Evolutionary conservation across 495 filamentous ascomycete species (phyloP).

Genomic region (Collariella sp.): DNA sequence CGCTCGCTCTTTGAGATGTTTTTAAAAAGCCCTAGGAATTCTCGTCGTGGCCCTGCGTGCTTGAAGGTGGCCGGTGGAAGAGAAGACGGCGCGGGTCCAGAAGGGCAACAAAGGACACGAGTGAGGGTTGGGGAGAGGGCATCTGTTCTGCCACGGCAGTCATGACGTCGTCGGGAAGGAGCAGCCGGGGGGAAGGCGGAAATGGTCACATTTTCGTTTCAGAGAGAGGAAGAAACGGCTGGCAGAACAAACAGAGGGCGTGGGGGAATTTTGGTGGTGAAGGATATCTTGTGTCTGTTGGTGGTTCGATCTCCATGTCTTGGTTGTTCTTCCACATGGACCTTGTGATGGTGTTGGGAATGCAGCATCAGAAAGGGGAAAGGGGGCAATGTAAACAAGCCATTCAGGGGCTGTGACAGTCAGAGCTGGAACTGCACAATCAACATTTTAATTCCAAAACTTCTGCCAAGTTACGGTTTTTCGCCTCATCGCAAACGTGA

Average conservation of each 20-base stretch:
- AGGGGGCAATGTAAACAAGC: slow-evolving; percentile 7
- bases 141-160: not conserved
- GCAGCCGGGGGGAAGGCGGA: not conserved
- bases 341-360: not conserved
- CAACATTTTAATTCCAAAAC: not conserved
- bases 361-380: not conserved
- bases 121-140: not conserved
- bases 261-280: too few species aligned
- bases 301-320: too few species aligned
- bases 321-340: too few species aligned
- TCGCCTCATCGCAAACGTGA: too few species aligned
- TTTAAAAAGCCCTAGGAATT: too few species aligned
- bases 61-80: too few species aligned
- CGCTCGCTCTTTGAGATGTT: not conserved
- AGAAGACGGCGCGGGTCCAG: too few species aligned
- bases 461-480: too few species aligned
- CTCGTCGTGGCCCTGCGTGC: not conserved
- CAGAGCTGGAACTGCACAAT: not conserved
- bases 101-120: not conserved
- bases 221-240: too few species aligned
- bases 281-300: too few species aligned
- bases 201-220: not conserved
- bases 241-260: too few species aligned
- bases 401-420: not conserved
- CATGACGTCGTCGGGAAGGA: not conserved